Conservation (phyloP, 352 stramenopile genomes). For the Globisporangium solare region DNA sequence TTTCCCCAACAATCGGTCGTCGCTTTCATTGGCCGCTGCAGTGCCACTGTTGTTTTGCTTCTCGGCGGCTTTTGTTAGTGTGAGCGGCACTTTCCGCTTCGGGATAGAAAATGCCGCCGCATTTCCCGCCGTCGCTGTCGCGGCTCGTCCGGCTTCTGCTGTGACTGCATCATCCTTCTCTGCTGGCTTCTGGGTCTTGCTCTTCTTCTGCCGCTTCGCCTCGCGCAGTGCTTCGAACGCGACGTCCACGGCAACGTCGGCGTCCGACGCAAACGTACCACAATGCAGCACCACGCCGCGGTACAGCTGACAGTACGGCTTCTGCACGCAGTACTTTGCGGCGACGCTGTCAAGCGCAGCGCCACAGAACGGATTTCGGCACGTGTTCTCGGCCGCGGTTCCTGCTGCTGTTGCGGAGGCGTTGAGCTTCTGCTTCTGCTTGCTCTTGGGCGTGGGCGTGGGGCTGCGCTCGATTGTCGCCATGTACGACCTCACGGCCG, state of each 20-base stretch:
- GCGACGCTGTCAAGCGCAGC: slow-evolving; percentile 31
- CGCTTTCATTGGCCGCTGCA: too few relatives aligned
- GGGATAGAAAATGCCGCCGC: slow-evolving; percentile 27
- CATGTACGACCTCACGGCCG: slow-evolving; percentile 12
- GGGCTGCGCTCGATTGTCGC: slow-evolving; percentile 9
- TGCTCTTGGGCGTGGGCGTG: slow-evolving; percentile 1
- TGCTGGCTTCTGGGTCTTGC: slow-evolving; percentile 5
- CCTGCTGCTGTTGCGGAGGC: neutral
- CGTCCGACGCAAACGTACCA: slow-evolving; percentile 21
- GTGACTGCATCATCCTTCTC: slow-evolving; percentile 2
- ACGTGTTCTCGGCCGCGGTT: slow-evolving; percentile 10
- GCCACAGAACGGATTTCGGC: slow-evolving; percentile 56
- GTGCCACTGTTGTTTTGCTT: neutral
- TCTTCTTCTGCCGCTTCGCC: slow-evolving; percentile 15
- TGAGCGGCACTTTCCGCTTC: slow-evolving; percentile 19
- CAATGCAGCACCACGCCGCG: slow-evolving; percentile 51
- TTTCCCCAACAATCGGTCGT: neutral
- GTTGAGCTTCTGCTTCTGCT: slow-evolving; percentile 6
- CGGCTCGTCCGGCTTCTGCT: slow-evolving; percentile 11
- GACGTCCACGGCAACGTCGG: slow-evolving; percentile 10
- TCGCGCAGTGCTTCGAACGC: slow-evolving; percentile 7
- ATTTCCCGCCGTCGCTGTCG: slow-evolving; percentile 3
- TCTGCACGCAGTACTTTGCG: slow-evolving; percentile 41
- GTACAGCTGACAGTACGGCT: slow-evolving; percentile 46
- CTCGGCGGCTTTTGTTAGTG: slow-evolving; percentile 4